Evolutionary conservation across 371 early-diverging fungal genomes (phyloP).

Genomic region (Mortierella sp.): DNA sequence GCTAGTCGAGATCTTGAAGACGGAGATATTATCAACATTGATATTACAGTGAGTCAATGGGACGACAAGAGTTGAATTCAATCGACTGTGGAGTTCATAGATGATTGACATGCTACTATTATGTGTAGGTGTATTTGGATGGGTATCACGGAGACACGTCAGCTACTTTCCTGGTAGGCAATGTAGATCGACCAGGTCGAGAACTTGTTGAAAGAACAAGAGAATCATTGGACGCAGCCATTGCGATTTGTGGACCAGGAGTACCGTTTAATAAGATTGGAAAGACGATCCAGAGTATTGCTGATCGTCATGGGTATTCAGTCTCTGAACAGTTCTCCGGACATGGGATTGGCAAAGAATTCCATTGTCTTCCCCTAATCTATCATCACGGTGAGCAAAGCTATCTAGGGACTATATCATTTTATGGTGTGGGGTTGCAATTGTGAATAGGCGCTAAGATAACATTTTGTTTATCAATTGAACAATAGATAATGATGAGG

Average conservation of each 20-base stretch:
- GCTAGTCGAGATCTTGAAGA: slow-evolving; percentile 72
- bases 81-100: neutral
- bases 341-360: slow-evolving; percentile 88
- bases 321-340: slow-evolving; percentile 87
- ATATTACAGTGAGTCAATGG: slow-evolving; percentile 69
- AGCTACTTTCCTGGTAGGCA: slow-evolving; percentile 86
- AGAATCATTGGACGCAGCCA: slow-evolving; percentile 81
- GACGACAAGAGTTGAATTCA: neutral
- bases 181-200: slow-evolving; percentile 77
- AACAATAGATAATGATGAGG: slow-evolving; percentile 64
- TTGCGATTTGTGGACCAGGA: slow-evolving; percentile 81
- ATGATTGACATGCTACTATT: neutral
- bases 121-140: slow-evolving; percentile 69
- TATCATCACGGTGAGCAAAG: slow-evolving; percentile 68
- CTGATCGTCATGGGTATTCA: slow-evolving; percentile 68
- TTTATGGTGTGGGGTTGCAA: too few relatives aligned
- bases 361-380: slow-evolving; percentile 73
- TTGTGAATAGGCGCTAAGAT: too few relatives aligned
- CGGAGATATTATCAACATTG: slow-evolving; percentile 93
- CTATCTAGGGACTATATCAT: too few relatives aligned
- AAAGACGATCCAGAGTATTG: slow-evolving; percentile 72
- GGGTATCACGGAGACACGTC: slow-evolving; percentile 91
- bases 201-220: slow-evolving; percentile 77
- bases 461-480: neutral
- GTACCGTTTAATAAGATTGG: slow-evolving; percentile 83